Base-by-base conservation (phyloP, 1,284 basidiomycete genomes). In the Paramarasmius palmivorus region DNA sequence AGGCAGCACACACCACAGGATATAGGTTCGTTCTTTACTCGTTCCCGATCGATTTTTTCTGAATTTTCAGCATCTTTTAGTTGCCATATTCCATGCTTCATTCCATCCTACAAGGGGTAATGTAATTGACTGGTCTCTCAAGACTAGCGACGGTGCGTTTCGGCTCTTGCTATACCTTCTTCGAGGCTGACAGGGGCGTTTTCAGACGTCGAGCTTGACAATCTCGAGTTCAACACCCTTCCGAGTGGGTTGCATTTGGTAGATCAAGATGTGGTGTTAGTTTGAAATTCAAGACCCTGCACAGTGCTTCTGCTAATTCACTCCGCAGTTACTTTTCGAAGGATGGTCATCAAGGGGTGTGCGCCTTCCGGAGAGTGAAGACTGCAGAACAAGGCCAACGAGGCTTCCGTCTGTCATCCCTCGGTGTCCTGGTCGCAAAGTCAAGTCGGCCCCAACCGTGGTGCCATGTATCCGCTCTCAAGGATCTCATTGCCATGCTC, bases 81-180 rank as follows among this genome's bases (percentile, higher is more conserved):
- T 89, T 62, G 87, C 89, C 14, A 86, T 91, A 65, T 92, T 91
- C 59, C 89, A 92, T 70, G 78, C 85, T 34, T 89, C 89, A 14
- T 92, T 92, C 62, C 89, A 92, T 68, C 86, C 88, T 1, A 92
- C 89, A 10, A 78, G 82, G 59, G 89, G 89, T 10, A 91, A 90
- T 65, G 67, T 85, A 14, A 72, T 91, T 22, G 89, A 91, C 67
- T 92, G 90, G 88, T 81, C 74, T 37, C 65, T 86, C 25, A 88
- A 84, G 61, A 79, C 83, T 17, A 80, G 73, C 62, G 79, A 89
- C 56, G 84, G 88, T 85, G 52, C 54, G 76, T 62, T 37, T 26
- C 17, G 23, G 26, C 1, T 25, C 8, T 19, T n/a, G 19, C 12
- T 12, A 23, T 29, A 32, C 32, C 25, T 14, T 20, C 20, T 47